Conservation (phyloP, 805 yeast species). For the Candida silvatica region DNA sequence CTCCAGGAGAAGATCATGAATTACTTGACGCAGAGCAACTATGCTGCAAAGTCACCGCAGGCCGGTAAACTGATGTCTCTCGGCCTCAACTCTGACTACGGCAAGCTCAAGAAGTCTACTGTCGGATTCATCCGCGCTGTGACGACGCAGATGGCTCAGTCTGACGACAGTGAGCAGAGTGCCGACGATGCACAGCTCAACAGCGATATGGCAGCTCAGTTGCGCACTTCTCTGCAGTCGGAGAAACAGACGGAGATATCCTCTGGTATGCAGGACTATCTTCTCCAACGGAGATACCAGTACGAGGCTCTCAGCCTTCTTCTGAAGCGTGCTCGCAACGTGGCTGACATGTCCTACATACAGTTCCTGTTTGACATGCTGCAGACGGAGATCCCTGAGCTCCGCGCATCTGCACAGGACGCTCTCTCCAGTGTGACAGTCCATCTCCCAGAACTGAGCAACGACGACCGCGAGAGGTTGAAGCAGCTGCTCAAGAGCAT, state of each 20-base stretch:
- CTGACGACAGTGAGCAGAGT: constrained; percentile 6
- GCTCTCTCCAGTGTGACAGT: constrained; percentile 52
- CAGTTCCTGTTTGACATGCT: constrained; percentile 67
- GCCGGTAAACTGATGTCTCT: constrained; percentile 44
- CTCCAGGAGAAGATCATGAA: constrained; percentile 50
- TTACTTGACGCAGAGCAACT: constrained; percentile 41
- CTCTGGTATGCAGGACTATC: constrained; percentile 14
- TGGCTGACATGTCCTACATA: constrained; percentile 42
- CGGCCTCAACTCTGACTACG: constrained; percentile 51
- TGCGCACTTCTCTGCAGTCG: constrained; percentile 37
- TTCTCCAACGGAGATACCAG: constrained; percentile 49
- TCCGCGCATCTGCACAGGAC: constrained; percentile 63
- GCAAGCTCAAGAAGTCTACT: constrained; percentile 45
- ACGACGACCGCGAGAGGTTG: constrained; percentile 30
- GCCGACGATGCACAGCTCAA: constrained; percentile 24
- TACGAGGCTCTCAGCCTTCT: constrained; percentile 76
- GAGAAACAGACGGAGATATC: constrained; percentile 27
- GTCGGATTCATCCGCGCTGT: constrained; percentile 62
- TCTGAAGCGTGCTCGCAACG: constrained; percentile 33
- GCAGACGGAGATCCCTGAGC: constrained; percentile 51
- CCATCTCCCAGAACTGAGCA: constrained; percentile 34
- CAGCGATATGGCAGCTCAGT: constrained; percentile 38
- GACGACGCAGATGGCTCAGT: constrained; percentile 15
- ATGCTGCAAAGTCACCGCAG: constrained; percentile 33
- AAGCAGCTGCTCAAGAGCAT: constrained; percentile 24